Evolutionary conservation across 306 rosid genomes (phyloP).

Genomic region (Trifolium dubium): DNA sequence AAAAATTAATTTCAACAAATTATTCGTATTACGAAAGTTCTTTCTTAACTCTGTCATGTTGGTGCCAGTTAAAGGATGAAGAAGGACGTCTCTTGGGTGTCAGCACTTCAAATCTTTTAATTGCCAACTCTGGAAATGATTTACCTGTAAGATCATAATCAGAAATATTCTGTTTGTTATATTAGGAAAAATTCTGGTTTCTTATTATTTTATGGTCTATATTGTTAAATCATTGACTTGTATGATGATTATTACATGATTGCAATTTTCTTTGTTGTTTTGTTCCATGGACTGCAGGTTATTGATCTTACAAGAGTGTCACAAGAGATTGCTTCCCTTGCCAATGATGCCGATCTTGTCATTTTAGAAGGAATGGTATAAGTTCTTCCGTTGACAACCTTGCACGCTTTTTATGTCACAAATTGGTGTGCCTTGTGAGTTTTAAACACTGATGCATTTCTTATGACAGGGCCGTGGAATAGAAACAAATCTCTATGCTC

Average conservation of each 20-base stretch:
- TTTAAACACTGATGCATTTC: slow-evolving; percentile 20
- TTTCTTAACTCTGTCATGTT: slow-evolving; percentile 36
- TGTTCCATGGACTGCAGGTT: slow-evolving; percentile 55
- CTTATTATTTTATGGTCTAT: not conserved
- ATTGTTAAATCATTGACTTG: not conserved
- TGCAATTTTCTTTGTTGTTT: slow-evolving; percentile 26
- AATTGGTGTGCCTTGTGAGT: not conserved
- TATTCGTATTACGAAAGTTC: slow-evolving; percentile 20
- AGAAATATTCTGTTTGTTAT: slow-evolving; percentile 1
- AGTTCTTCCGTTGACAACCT: slow-evolving; percentile 42
- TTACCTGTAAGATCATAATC: slow-evolving; percentile 71
- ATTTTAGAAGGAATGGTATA: slow-evolving; percentile 92
- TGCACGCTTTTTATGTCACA: slow-evolving; percentile 12
- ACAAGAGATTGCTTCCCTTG: slow-evolving; percentile 72
- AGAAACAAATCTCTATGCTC: slow-evolving; percentile 91
- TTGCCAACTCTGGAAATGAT: slow-evolving; percentile 90
- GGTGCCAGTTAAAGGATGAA: slow-evolving; percentile 78
- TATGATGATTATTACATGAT: slow-evolving; percentile 16
- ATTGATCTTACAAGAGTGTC: slow-evolving; percentile 83
- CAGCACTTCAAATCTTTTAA: slow-evolving; percentile 68
- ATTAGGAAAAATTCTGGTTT: slow-evolving; percentile 12
- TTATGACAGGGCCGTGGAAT: slow-evolving; percentile 88
- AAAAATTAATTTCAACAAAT: slow-evolving; percentile 7
- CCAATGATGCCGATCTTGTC: slow-evolving; percentile 83
- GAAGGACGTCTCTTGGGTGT: slow-evolving; percentile 73